Base-by-base conservation (phyloP, 2,329 filamentous ascomycete species). In the Venturia effusa region DNA sequence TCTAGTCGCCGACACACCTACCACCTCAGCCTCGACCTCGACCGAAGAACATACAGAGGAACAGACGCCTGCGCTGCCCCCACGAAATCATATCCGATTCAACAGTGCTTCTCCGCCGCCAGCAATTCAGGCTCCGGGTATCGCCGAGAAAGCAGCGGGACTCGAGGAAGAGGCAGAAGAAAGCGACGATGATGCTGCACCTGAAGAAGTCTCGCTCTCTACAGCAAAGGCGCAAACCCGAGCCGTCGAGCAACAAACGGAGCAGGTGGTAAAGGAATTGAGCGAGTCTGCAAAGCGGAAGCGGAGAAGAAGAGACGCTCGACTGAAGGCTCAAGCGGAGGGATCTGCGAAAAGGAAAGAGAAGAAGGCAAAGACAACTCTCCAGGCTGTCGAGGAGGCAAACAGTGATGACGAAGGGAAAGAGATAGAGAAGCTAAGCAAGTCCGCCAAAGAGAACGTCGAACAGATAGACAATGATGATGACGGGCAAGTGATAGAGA, bases 281-380 rank as follows among this genome's bases (percentile, higher is more conserved):
- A 57, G 41, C 8, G 34, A 45, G 37, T 39, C 39, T 48, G 55
- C 62, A 34, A 60, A 61, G 51, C 22, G 27, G 17, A 59, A 61
- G 13, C 32, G 62, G 24, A 39, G 54, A 27, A 59, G 41, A 34
- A n/a, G 62, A 10, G 62, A 61, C 30, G 41, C 51, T 10, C 32
- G 51, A 61, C 37, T 64, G 40, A 64, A 64, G 59, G 51, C 34
- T 54, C 62, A 64, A 40, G 62, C 55, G n/a, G 30, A 45, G 34
- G 59, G 41, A 7, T 64, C 62, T 13, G 37, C 37, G n/a, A 59
- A 51, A 55, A 55, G 61, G 30, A 45, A 45, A 41, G 41, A 24
- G 39, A 62, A 43, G 51, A 62, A 51, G 60, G 40, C 19, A 27
- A 48, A 43, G 43, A 62, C 10, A 13, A 24, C 32, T 48, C 34